Percentiles rank a stretch among this genome's conserved stretches.
These are phyloP conservation scores for Petunia hybrid DNA, from an alignment of 305 asterid genomes.

Conservation along the genomic window DNA sequence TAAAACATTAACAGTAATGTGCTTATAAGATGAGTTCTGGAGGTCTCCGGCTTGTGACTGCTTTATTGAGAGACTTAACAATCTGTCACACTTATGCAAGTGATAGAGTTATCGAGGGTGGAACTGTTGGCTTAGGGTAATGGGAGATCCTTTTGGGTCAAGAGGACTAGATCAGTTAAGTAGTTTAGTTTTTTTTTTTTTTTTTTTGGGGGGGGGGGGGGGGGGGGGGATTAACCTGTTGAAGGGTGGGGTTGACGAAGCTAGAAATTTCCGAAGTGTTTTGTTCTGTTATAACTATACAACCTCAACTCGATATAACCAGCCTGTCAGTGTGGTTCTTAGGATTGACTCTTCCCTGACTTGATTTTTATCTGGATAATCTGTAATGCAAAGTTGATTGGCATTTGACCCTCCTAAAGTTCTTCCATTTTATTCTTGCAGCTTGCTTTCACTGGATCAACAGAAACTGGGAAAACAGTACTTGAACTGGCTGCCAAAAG, in stretches of 20 bases:
- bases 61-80: not conserved
- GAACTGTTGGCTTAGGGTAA: not conserved
- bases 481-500: conserved; percentile 85
- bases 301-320: no score
- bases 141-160: not conserved
- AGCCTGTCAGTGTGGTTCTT: no score
- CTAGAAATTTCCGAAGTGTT: no score
- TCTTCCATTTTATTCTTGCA: conserved; percentile 35
- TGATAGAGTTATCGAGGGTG: not conserved
- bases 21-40: not conserved
- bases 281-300: no score
- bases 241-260: no score
- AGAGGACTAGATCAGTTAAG: not conserved
- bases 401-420: not conserved
- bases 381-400: conserved; percentile 12
- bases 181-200: not conserved
- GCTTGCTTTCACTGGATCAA: conserved; percentile 99
- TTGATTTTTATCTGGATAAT: not conserved
- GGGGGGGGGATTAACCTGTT: no score
- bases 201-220: no score
- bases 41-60: not conserved
- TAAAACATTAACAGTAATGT: not conserved
- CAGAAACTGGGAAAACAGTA: conserved; percentile 79
- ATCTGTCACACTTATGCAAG: not conserved
- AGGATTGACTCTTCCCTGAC: no score